These are phyloP conservation scores for Cruciata laevipes DNA, from an alignment of 257 asterid species.

Conservation along the genomic window DNA sequence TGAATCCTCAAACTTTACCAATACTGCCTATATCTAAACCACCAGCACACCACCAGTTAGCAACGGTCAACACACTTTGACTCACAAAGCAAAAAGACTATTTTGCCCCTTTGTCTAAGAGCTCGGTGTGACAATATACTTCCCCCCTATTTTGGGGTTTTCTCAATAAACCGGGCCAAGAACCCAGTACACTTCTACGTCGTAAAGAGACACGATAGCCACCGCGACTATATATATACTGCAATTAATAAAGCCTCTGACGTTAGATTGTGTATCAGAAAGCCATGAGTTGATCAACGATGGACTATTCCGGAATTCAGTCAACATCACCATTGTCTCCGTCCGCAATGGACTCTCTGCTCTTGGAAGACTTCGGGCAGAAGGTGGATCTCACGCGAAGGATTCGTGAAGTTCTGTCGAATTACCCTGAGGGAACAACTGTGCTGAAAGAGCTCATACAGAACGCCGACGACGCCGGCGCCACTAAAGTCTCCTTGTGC, in stretches of 20 bases:
- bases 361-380: constrained; percentile 94
- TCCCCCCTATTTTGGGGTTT: too few relatives aligned
- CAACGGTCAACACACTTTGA: too few relatives aligned
- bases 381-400: constrained; percentile 93
- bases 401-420: constrained; percentile 84
- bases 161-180: too few relatives aligned
- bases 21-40: too few relatives aligned
- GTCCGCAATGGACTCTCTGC: constrained; percentile 26
- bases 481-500: constrained; percentile 81
- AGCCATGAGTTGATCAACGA: constrained; percentile 5
- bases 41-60: too few relatives aligned
- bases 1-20: too few relatives aligned
- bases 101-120: too few relatives aligned
- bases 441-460: constrained; percentile 92
- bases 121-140: too few relatives aligned
- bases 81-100: too few relatives aligned
- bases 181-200: too few relatives aligned
- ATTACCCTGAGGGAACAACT: constrained; percentile 95
- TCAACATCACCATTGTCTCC: constrained; percentile 9
- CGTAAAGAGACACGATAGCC: too few relatives aligned
- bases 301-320: background rate
- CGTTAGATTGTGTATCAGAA: background rate
- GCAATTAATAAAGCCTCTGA: background rate
- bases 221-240: background rate
- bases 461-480: constrained; percentile 99